These are phyloP conservation scores for Fibroporia radiculosa DNA, from an alignment of 768 basidiomycete genomes.

Conservation along the genomic window DNA sequence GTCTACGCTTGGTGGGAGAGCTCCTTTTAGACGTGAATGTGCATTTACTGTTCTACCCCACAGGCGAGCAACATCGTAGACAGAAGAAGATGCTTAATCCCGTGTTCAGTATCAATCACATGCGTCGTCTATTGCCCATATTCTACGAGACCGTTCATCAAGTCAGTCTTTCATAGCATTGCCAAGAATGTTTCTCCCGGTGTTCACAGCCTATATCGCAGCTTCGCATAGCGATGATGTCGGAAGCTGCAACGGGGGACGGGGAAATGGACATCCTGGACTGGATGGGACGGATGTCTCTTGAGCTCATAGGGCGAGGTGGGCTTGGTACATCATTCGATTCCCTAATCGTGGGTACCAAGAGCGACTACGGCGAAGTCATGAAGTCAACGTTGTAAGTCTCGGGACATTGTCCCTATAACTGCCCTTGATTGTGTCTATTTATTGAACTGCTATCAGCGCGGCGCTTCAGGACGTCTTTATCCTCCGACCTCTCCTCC, in stretches of 20 bases:
- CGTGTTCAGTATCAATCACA: slow-evolving; percentile 21
- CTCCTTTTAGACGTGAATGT: background rate
- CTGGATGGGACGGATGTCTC: slow-evolving; percentile 18
- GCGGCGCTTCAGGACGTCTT: slow-evolving; percentile 36
- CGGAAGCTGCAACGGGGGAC: background rate
- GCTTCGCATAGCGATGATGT: slow-evolving; percentile 13
- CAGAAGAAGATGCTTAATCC: slow-evolving; percentile 25
- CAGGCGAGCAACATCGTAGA: slow-evolving; percentile 22
- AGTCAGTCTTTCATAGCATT: slow-evolving; percentile 6
- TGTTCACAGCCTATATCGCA: slow-evolving; percentile 1
- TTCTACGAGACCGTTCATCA: slow-evolving; percentile 17
- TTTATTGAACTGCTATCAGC: slow-evolving; percentile 25
- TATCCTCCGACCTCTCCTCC: slow-evolving; percentile 37
- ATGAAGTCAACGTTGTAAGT: slow-evolving; percentile 18
- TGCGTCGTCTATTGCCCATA: slow-evolving; percentile 19
- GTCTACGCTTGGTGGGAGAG: slow-evolving; percentile 15
- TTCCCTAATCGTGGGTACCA: slow-evolving; percentile 8
- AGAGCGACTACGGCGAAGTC: slow-evolving; percentile 15
- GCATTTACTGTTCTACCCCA: no score
- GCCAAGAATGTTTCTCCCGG: background rate
- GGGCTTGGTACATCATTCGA: slow-evolving; percentile 20
- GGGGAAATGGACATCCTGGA: slow-evolving; percentile 7
- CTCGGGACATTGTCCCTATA: background rate
- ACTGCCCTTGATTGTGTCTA: background rate
- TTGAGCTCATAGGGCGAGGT: slow-evolving; percentile 21